Base-by-base conservation (phyloP, 441 rosid species). In the Monsonia emarginata region DNA sequence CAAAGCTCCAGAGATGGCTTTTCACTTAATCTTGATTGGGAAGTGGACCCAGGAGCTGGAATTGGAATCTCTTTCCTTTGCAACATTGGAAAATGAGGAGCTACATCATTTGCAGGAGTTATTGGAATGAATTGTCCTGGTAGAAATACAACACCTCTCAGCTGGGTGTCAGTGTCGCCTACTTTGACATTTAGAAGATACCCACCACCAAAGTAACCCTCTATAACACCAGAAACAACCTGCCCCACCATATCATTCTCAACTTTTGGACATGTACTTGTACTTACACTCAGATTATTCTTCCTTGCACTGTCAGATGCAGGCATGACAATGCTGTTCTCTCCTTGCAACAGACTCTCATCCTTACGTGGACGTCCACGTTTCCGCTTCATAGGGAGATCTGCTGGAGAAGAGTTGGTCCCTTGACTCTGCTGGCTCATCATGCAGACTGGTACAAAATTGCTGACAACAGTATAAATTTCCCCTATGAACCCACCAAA, bases 321-420 rank as follows among this genome's bases (percentile, higher is more conserved):
- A 62, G 88, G 75, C 14, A 70, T 32, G 42, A 62, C 28, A 21
- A 79, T 74, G 42, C 57, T 61, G 69, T 60, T 76, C 70, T 79
- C 81, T 24, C 74, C 83, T 62, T 69, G 85, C 65, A 65, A 65
- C 50, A 59, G 22, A 67, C 34, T 65, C 72, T 82, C 88, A 57
- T 84, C 87, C 73, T 81, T 85, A 22, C 85, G 85, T 1, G 97
- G 95, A 60, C 90, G 93, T 31, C 94, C 92, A 61, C 96, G 87
- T 63, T 84, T 88, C 28, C 92, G 77, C 75, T 79, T 91, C 62
- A 63, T 63, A 16, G 86, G 83, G 30, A 70, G 66, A 13, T 80
- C 86, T 42, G 76, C 66, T 36, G 79, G 67, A 65, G 86, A 80
- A 71, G 78, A 75, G 67, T 66, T 44, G 14, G 67, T 40, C 50